Evolutionary conservation across 257 asterid genomes (phyloP), one percentile per base, ranked within the genome.

Genomic region (Pogostemon cablin): DNA sequence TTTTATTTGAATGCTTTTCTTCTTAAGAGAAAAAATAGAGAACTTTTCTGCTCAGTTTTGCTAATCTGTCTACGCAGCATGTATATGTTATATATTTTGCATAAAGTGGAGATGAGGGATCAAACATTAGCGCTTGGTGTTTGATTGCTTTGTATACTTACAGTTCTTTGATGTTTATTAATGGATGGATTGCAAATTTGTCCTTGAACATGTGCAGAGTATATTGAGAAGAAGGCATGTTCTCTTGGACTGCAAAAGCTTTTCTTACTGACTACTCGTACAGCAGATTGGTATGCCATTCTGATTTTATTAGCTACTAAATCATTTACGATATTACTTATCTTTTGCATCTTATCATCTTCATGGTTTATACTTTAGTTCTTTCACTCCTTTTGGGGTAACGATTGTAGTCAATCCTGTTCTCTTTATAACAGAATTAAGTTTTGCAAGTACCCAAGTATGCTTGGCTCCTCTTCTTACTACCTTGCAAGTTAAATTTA

Each of bases 191-290:
- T 20, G 9, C 42, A 64, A 68, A 4, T 47, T 7, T 48, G 12
- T 10, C 52, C 12, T 46, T 61, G 48, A 41, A 39, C 57, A 44
- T 49, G 5, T 81, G 84, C 93, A 95, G 99, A 95, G 79, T 91
- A 89, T 76, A 81, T 90, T 67, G 99, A 95, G 82, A 91, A 86
- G 85, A 95, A 86, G 87, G 96, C 99, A 40, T 87, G 90, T 62
- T 81, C 93, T 32, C 85, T 86, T 68, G 97, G 97, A 66, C 75
- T 95, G 69, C 81, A 81, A 82, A 82, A 56, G 86, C 92, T 95
- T 41, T 95, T 91, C 79, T 86, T 95, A 17, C 88, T 95, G 9
- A 91, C 99, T 60, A 91, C 99, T 69, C 93, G 99, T 58, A 91
- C 98, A 1, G 98, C 96, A 9, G 98, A 95, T 79, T 95, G 99